These are phyloP conservation scores for Neohortaea acidophila DNA, from an alignment of 495 filamentous ascomycete species.

Conservation along the genomic window DNA sequence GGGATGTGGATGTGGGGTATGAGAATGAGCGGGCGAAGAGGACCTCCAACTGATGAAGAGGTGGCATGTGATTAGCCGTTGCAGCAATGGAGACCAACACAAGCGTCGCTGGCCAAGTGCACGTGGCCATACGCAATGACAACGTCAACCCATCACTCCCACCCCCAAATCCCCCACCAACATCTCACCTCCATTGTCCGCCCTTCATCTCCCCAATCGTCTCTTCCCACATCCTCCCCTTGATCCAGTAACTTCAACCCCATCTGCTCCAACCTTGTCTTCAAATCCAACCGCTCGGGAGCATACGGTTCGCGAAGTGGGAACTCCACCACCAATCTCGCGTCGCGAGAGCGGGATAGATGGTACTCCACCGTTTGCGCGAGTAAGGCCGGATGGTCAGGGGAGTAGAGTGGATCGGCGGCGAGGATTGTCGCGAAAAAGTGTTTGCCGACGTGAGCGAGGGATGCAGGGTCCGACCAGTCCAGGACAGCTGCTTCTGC, in stretches of 20 bases:
- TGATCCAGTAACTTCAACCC: conserved; percentile 41
- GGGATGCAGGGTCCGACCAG: conserved; percentile 37
- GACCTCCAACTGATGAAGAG: too few species aligned
- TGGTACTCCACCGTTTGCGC: conserved; percentile 41
- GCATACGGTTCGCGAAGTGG: conserved; percentile 47
- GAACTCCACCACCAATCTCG: conserved; percentile 47
- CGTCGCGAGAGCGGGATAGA: conserved; percentile 32
- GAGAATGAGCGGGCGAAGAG: too few species aligned
- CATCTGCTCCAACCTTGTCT: conserved; percentile 34
- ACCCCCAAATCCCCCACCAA: conserved; percentile 51
- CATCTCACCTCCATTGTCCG: conserved; percentile 39
- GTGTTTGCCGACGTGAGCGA: conserved; percentile 17
- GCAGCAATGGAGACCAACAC: too few species aligned
- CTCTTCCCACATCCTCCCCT: conserved; percentile 49
- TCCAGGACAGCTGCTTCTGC: conserved; percentile 46
- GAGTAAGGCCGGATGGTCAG: conserved; percentile 47
- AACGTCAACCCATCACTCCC: background rate
- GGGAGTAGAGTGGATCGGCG: conserved; percentile 57
- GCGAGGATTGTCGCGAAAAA: conserved; percentile 49
- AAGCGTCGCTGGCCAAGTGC: too few species aligned
- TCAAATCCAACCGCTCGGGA: conserved; percentile 39
- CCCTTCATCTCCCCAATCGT: conserved; percentile 47
- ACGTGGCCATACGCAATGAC: too few species aligned
- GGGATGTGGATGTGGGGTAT: background rate
- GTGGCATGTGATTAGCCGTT: too few species aligned